Evolutionary conservation across 768 basidiomycete genomes (phyloP), one percentile per base, ranked within the genome.

Genomic region (Amanita polypyramis): DNA sequence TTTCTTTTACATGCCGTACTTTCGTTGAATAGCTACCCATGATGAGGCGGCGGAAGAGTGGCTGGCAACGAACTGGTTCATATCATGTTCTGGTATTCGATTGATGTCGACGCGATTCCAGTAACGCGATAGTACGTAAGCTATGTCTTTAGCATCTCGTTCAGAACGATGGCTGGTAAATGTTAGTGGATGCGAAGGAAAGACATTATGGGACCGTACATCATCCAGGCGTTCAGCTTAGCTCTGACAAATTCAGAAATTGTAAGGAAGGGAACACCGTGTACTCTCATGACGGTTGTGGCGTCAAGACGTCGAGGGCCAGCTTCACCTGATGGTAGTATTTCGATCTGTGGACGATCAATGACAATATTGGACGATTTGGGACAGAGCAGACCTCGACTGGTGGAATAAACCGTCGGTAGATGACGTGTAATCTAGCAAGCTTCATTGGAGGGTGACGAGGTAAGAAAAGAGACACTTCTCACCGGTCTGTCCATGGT

Each of bases 91-190:
- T 21, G 82, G 80, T 51, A 91, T 82, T 55, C 88, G 84, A 60
- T 91, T 91, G 55, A 90, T 79, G 62, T 91, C 88, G 52, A 91
- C 76, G 47, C 75, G 72, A 59, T 82, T 85, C 87, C 88, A 90
- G 58, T 82, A 86, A 47, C 77, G 78, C 50, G 76, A 70, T 56
- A 92, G 68, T 33, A 78, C 72, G 59, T 78, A 89, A 36, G 70
- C 61, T 55, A 91, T 87, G 53, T 91, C 88, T 54, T 79, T 78
- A 7, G 87, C 87, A 57, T 91, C 88, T 48, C 74, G 68, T 49
- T 87, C 83, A 19, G 70, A 69, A 32, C 77, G 76, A 45, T 84
- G 81, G 60, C 86, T 88, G 35, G 50, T 53, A 30, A 43, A 48
- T 27, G 43, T 55, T 38, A 43, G 53, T 38, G 51, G 56, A 52